Evolutionary conservation across 176 grass and related monocot species (phyloP), one percentile per base, ranked within the genome.

Genomic region (Areca catechu): DNA sequence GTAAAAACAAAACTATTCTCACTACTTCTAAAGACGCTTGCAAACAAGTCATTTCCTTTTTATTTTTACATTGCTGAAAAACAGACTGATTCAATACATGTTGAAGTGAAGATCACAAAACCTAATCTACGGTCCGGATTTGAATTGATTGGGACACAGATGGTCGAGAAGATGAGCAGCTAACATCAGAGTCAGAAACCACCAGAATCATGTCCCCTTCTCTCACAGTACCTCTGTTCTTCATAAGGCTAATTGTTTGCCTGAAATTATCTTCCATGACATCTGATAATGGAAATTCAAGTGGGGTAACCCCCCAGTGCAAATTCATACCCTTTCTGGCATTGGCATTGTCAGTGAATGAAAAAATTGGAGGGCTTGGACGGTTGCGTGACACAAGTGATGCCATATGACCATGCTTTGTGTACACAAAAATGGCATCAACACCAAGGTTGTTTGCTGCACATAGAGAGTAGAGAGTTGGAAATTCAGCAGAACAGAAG

Each of bases 341-440:
- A 56, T 68, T 68, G 15, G 57, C 37, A 68, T 85, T 20, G 19
- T 84, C 74, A 5, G 81, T 90, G 65, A 90, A 82, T 5, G 86
- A 78, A 6, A 89, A 84, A 43, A 89, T 85, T 15, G 81, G 86
- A 72, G 78, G 70, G 62, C 77, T 82, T 2, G 81, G 82, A 1
- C 77, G 74, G 20, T 85, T 81, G 19, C 77, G 70, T 0, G 81
- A 85, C 3, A 86, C 22, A 63, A 82, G 67, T 0, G 78, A 86
- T 7, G 87, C 75, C 82, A 86, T 85, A 27, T 82, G 75, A n/a
- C 82, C 82, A 14, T 77, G 66, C 58, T 90, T 82, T 56, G 86
- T 90, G 78, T 82, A 90, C 12, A 86, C 86, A 66, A 85, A 90
- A 56, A 90, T 79, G 30, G 74, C 77, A 72, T 86, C 79, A 67